phyloP scores from a whole-genome alignment of 805 yeast species.

The Schwanniomyces vanrijiae region DNA sequence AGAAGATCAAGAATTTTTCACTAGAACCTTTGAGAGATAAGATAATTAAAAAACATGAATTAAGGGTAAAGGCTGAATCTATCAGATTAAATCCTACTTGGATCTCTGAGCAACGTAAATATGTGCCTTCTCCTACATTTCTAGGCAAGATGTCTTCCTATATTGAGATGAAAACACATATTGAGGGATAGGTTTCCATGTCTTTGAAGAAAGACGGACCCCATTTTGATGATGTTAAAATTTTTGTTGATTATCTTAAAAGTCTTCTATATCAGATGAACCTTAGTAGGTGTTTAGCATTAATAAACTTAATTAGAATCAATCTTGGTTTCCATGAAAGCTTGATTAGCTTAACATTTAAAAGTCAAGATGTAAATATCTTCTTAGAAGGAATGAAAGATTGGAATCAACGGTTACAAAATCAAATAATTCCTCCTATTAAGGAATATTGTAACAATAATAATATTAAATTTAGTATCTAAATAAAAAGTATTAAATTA shows the following conservation, averaged over 20 bases:
- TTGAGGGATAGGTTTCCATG: constrained; percentile 26
- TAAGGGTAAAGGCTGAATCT: constrained; percentile 7
- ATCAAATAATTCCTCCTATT: constrained; percentile 4
- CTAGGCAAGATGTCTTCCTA: constrained; percentile 9
- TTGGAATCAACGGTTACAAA: constrained; percentile 8
- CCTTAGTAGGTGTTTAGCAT: constrained; percentile 15
- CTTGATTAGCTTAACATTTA: not conserved
- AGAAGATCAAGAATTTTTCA: constrained; percentile 23
- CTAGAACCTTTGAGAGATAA: constrained; percentile 28
- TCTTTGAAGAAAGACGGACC: constrained; percentile 35
- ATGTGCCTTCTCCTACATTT: constrained; percentile 14
- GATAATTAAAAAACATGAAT: constrained; percentile 12
- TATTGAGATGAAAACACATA: constrained; percentile 13
- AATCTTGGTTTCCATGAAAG: constrained; percentile 5
- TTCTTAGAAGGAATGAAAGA: constrained; percentile 7
- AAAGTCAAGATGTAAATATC: not conserved
- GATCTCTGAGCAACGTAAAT: constrained; percentile 18
- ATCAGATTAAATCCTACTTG: constrained; percentile 18
- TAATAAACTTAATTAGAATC: constrained; percentile 14
- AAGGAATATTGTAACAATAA: constrained; percentile 6
- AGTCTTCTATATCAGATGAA: constrained; percentile 15
- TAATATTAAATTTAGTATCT: not conserved
- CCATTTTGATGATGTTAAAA: constrained; percentile 28
- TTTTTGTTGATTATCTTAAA: constrained; percentile 19
- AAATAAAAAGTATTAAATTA: not conserved